Percentiles rank a stretch among this genome's conserved stretches.
phyloP scores from a whole-genome alignment of 805 yeast species.

The Torulaspora quercuum region DNA sequence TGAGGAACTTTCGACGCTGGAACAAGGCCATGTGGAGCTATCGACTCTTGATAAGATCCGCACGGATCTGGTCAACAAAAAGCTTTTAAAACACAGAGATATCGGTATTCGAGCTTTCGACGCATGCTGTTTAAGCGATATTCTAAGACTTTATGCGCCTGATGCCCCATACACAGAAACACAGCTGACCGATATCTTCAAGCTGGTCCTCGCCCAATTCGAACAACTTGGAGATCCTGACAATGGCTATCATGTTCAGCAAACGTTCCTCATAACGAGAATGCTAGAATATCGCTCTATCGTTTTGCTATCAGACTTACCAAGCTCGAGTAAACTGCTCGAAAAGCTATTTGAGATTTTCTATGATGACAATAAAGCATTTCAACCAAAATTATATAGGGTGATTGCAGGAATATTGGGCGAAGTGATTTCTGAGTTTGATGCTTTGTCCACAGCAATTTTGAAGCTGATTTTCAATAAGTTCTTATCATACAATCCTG shows the following conservation, averaged over 20 bases:
- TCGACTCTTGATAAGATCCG: slow-evolving; percentile 45
- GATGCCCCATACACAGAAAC: slow-evolving; percentile 78
- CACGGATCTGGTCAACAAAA: slow-evolving; percentile 53
- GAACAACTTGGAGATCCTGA: slow-evolving; percentile 51
- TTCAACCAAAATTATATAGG: slow-evolving; percentile 54
- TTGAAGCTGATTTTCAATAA: slow-evolving; percentile 63
- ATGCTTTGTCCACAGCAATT: slow-evolving; percentile 55
- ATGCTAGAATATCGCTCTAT: slow-evolving; percentile 73
- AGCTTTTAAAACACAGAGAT: slow-evolving; percentile 58
- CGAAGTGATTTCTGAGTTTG: slow-evolving; percentile 71
- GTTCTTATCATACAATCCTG: slow-evolving; percentile 43
- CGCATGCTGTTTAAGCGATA: slow-evolving; percentile 73
- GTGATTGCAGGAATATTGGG: slow-evolving; percentile 67
- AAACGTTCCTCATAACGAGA: slow-evolving; percentile 59
- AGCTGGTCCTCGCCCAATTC: slow-evolving; percentile 61
- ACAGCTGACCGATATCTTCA: slow-evolving; percentile 63
- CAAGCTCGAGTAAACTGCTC: slow-evolving; percentile 54
- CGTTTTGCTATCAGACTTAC: slow-evolving; percentile 70
- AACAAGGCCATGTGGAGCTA: slow-evolving; percentile 56
- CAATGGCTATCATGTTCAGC: slow-evolving; percentile 59
- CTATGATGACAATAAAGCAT: slow-evolving; percentile 48
- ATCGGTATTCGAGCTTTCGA: slow-evolving; percentile 64
- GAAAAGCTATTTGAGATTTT: slow-evolving; percentile 56
- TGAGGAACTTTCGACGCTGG: slow-evolving; percentile 58
- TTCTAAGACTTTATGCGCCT: slow-evolving; percentile 77